A percentile compares a stretch with the other conserved stretches of the same genome.
These are phyloP conservation scores for Aspergillus egyptiacus DNA, from an alignment of 495 filamentous ascomycete species.

Conservation along the genomic window DNA sequence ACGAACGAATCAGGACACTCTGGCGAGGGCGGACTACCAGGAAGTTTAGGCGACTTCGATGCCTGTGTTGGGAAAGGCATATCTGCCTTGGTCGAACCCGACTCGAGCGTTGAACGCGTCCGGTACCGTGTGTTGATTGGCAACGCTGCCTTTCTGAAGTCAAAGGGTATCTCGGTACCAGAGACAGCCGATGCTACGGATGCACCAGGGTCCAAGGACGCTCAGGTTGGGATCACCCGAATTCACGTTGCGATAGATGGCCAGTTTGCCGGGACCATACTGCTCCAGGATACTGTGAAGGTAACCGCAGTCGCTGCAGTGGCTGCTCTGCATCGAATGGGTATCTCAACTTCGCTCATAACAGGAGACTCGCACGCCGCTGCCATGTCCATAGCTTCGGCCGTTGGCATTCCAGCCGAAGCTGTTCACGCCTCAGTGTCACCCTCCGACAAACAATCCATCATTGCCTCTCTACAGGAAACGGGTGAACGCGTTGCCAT, in stretches of 20 bases:
- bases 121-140: slow-evolving; percentile 78
- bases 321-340: slow-evolving; percentile 74
- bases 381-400: slow-evolving; percentile 71
- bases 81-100: slow-evolving; percentile 72
- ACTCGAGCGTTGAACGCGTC: slow-evolving; percentile 53
- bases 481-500: slow-evolving; percentile 77
- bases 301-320: slow-evolving; percentile 76
- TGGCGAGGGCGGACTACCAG: slow-evolving; percentile 69
- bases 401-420: slow-evolving; percentile 70
- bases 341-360: slow-evolving; percentile 81
- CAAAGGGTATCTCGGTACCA: slow-evolving; percentile 62
- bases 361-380: slow-evolving; percentile 86
- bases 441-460: slow-evolving; percentile 80
- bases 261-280: slow-evolving; percentile 71
- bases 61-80: slow-evolving; percentile 82
- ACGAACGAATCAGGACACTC: slow-evolving; percentile 67
- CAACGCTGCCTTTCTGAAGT: slow-evolving; percentile 68
- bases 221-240: slow-evolving; percentile 64
- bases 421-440: slow-evolving; percentile 78
- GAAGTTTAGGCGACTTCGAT: slow-evolving; percentile 77
- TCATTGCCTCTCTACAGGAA: slow-evolving; percentile 70
- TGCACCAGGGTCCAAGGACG: slow-evolving; percentile 18
- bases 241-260: slow-evolving; percentile 87
- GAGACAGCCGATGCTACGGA: slow-evolving; percentile 46
- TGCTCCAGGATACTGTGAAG: slow-evolving; percentile 86